phyloP scores from a whole-genome alignment of 257 asterid genomes.

The Catharanthus roseus region DNA sequence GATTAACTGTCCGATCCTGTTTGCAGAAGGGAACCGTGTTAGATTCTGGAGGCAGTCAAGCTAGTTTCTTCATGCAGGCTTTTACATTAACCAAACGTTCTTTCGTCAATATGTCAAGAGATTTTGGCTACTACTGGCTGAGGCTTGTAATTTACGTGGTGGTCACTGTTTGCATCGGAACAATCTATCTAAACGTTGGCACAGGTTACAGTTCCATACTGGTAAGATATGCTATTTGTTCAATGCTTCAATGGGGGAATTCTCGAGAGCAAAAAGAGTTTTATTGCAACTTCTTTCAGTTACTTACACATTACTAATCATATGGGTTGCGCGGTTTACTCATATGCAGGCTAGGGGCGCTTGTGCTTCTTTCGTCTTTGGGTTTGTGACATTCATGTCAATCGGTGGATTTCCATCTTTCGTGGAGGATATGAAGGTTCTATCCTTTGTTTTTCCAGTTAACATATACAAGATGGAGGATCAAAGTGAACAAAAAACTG shows the following conservation, averaged over 20 bases:
- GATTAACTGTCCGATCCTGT: neutral
- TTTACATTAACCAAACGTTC: constrained; percentile 85
- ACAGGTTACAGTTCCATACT: constrained; percentile 81
- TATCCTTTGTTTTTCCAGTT: no score
- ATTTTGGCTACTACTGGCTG: constrained; percentile 98
- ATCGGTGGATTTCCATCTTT: constrained; percentile 99
- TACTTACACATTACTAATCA: neutral
- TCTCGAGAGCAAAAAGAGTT: no score
- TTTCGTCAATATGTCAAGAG: constrained; percentile 92
- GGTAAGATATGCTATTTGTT: constrained; percentile 33
- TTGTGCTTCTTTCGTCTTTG: constrained; percentile 92
- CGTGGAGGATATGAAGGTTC: constrained; percentile 98
- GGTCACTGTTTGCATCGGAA: constrained; percentile 93
- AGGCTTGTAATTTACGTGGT: constrained; percentile 89
- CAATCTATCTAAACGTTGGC: constrained; percentile 88
- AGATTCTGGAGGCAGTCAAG: constrained; percentile 97
- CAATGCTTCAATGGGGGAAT: neutral
- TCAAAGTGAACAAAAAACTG: no score
- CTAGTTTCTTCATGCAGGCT: constrained; percentile 93
- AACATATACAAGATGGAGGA: no score
- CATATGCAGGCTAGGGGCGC: constrained; percentile 87
- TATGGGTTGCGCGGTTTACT: neutral
- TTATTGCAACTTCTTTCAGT: neutral
- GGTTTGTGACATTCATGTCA: constrained; percentile 95
- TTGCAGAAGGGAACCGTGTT: constrained; percentile 91